Percentiles rank a stretch among this genome's conserved stretches.
Evolutionary conservation across 2,329 filamentous ascomycete genomes (phyloP).

Genomic region (Aureobasidium subglaciale): DNA sequence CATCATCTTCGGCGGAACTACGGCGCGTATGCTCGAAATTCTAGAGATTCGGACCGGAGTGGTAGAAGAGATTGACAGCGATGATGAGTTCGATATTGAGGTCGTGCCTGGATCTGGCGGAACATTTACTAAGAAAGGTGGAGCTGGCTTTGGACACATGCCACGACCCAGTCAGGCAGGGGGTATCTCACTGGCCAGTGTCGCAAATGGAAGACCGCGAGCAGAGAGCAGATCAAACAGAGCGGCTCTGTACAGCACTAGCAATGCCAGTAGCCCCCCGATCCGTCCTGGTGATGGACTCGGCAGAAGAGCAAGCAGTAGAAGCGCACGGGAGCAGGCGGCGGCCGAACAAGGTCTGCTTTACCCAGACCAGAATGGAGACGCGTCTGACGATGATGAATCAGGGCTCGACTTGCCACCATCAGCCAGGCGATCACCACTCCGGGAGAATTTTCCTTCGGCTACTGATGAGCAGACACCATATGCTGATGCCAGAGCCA

Average conservation of each 20-base stretch:
- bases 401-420: conserved; percentile 55
- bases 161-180: conserved; percentile 53
- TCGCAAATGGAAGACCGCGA: conserved; percentile 31
- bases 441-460: conserved; percentile 19
- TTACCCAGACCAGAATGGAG: conserved; percentile 33
- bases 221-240: conserved; percentile 33
- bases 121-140: conserved; percentile 73
- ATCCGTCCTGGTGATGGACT: conserved; percentile 33
- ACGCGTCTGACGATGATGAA: conserved; percentile 46
- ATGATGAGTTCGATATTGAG: conserved; percentile 98
- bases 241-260: conserved; percentile 54
- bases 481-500: not conserved
- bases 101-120: conserved; percentile 55
- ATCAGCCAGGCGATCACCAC: conserved; percentile 42
- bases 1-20: conserved; percentile 97
- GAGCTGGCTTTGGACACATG: conserved; percentile 68
- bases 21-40: conserved; percentile 95
- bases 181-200: conserved; percentile 48
- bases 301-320: conserved; percentile 47
- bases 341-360: conserved; percentile 50
- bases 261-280: conserved; percentile 47
- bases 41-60: conserved; percentile 93
- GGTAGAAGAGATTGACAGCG: conserved; percentile 92
- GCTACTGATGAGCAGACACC: conserved; percentile 15
- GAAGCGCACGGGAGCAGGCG: conserved; percentile 38